Evolutionary conservation across 2,329 filamentous ascomycete species (phyloP).

Genomic region (Fusarium sp.): DNA sequence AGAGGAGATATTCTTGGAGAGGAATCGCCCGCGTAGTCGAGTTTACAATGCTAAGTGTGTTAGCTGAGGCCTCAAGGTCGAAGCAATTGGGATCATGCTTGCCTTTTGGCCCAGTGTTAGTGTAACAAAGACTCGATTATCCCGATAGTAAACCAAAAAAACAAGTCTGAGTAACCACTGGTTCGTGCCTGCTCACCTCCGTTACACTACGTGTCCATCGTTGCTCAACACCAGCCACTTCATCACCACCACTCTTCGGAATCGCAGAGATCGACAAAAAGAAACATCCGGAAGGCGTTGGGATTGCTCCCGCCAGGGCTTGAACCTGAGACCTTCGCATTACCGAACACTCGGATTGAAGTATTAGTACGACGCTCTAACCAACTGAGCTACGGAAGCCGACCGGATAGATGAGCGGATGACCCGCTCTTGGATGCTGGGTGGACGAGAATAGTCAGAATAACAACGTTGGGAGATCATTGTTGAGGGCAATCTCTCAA

Average conservation of each 20-base stretch:
- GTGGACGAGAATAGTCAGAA: neutral
- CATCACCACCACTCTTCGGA: neutral
- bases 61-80: neutral
- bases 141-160: neutral
- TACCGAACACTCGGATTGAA: conserved; percentile 22
- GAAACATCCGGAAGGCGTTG: conserved; percentile 16
- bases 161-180: neutral
- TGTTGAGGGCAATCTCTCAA: neutral
- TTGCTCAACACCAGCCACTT: neutral
- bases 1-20: too few species aligned
- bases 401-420: conserved; percentile 21
- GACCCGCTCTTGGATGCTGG: conserved; percentile 30
- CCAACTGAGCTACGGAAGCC: conserved; percentile 44
- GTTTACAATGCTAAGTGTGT: neutral
- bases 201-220: neutral
- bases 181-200: neutral
- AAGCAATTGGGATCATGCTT: neutral
- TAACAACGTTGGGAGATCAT: conserved; percentile 3
- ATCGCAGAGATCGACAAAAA: conserved; percentile 19
- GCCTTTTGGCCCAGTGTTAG: neutral
- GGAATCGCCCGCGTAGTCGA: neutral
- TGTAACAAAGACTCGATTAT: neutral
- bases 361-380: conserved; percentile 33
- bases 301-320: conserved; percentile 32
- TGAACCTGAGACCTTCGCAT: conserved; percentile 32